Base-by-base conservation (phyloP, 2,329 filamentous ascomycete genomes). In the Pseudogymnoascus sp. region DNA sequence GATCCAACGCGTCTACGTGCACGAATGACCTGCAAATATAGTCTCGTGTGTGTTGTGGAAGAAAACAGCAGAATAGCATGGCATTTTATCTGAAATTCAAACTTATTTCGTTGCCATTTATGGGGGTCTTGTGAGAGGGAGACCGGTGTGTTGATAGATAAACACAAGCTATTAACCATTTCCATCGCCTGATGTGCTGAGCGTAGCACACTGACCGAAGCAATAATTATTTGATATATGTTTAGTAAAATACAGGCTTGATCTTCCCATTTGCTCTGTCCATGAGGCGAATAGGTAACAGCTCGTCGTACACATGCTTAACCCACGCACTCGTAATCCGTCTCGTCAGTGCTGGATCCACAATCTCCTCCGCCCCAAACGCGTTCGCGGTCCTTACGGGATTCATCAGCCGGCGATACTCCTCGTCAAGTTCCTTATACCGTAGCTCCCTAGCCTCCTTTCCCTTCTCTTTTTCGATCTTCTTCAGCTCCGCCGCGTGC, bases 311-410 rank as follows among this genome's bases (percentile, higher is more conserved):
- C 26, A 85, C 77, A 72, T 85, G 80, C 62, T 70, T 74, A 3
- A 78, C 73, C 85, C 85, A 87, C 37, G 80, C 77, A 65, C 78
- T 81, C 38, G 81, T 80, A 7, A 86, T 72, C n/a, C 72, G 71
- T 61, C 85, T 76, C 2, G 85, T 87, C 64, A 80, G 76, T 33
- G 81, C 82, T 4, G 84, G 85, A 73, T 87, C 85, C 42, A 87
- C 82, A 53, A 87, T 86, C 71, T 87, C 85, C 72, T 87, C 84
- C 0, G 87, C 77, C 0, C 82, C 82, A 72, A 87, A 87, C 10
- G 80, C 79, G 73, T 86, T 86, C 11, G 85, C 85, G 3, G 84
- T 86, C 14, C 85, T 74, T 1, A 87, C 82, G 0, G 85, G 85
- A 67, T 86, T 88, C 82, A 87, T 86, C 66, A 87, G 69, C 21